Evolutionary conservation across 163 green algal species (phyloP).

Genomic region (Coccomyxa subellipsoidea): DNA sequence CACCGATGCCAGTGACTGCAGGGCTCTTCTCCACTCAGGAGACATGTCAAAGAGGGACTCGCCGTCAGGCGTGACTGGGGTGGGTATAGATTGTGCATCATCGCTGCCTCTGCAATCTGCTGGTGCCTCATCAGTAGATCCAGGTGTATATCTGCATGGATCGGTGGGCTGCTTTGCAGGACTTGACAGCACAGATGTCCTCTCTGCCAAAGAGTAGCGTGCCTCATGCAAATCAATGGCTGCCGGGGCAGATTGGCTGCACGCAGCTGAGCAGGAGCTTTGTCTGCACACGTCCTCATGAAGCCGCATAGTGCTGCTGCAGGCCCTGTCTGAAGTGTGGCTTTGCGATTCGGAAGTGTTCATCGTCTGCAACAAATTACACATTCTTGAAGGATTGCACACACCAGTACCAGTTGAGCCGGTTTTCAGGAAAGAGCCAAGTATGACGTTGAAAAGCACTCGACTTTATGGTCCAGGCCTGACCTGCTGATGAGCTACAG

Average conservation of each 20-base stretch:
- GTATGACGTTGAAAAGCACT: too few relatives aligned
- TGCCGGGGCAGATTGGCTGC: background rate
- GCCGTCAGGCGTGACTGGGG: background rate
- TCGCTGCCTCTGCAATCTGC: background rate
- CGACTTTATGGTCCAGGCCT: too few relatives aligned
- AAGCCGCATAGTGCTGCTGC: background rate
- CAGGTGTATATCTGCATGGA: background rate
- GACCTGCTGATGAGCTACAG: background rate
- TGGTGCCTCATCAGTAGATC: background rate
- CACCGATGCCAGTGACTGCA: background rate
- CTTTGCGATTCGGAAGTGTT: too few relatives aligned
- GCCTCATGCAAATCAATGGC: background rate
- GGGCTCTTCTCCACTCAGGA: background rate
- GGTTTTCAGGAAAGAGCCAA: too few relatives aligned
- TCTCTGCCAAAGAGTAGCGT: background rate
- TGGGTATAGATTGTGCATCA: background rate
- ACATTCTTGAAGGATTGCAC: too few relatives aligned
- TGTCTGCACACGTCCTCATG: background rate
- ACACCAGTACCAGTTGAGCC: too few relatives aligned
- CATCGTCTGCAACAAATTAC: too few relatives aligned
- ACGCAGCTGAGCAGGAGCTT: background rate
- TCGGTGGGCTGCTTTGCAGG: background rate
- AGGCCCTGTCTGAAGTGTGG: background rate
- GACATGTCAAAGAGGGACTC: slow-evolving; percentile 1
- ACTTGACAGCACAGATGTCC: background rate